Conservation (phyloP, 495 filamentous ascomycete species). For the Bathelium albidoporum region DNA sequence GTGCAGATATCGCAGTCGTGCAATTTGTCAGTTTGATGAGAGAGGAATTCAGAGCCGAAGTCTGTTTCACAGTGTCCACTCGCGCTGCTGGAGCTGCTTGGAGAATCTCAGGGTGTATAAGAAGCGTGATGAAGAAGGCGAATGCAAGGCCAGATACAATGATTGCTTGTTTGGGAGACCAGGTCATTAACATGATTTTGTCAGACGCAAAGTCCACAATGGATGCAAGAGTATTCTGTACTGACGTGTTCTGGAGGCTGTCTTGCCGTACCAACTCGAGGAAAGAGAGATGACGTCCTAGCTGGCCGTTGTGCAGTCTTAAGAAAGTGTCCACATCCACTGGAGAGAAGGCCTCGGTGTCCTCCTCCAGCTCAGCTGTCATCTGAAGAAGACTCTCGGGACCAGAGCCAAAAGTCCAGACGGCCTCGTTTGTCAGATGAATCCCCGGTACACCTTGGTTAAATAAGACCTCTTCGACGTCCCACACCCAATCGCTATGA, state of each 20-base stretch:
- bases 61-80: not conserved
- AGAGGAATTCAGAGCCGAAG: not conserved
- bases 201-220: not conserved
- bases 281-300: constrained; percentile 1
- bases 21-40: not conserved
- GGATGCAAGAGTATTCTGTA: not conserved
- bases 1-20: not conserved
- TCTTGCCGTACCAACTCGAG: not conserved
- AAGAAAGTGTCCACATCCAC: not conserved
- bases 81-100: not conserved
- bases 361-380: not conserved
- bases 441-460: not conserved
- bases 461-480: not conserved
- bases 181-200: not conserved
- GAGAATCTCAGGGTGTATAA: not conserved
- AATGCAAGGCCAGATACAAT: not conserved
- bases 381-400: not conserved
- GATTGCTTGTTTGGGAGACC: not conserved
- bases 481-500: not conserved
- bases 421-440: not conserved
- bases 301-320: not conserved
- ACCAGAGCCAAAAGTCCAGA: not conserved
- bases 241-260: not conserved
- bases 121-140: not conserved
- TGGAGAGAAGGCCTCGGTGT: not conserved